Conservation (phyloP, 306 rosid species). For the Mucuna pruriens region DNA sequence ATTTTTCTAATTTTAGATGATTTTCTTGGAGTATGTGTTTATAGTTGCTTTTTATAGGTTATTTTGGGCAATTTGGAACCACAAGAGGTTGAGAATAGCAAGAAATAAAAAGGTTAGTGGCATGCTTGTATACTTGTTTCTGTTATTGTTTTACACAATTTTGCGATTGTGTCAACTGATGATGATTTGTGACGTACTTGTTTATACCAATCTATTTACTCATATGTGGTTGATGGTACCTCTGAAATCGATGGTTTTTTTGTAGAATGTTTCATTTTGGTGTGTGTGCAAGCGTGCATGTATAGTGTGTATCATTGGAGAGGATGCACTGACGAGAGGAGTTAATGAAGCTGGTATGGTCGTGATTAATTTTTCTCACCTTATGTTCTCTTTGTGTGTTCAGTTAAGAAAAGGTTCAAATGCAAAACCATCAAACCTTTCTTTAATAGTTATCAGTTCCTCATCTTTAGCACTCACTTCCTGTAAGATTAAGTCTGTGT, state of each 20-base stretch:
- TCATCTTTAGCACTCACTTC: neutral
- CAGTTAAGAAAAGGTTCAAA: neutral
- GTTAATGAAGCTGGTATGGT: neutral
- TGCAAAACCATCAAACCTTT: neutral
- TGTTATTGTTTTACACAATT: neutral
- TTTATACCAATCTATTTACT: neutral
- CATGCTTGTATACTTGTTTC: constrained; percentile 8
- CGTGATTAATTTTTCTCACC: neutral
- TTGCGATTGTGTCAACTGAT: neutral
- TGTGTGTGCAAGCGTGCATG: neutral
- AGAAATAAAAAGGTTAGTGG: constrained; percentile 69
- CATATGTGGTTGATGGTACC: neutral
- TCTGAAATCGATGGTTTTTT: neutral
- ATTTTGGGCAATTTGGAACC: constrained; percentile 76
- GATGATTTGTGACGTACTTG: constrained; percentile 13
- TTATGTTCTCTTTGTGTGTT: neutral
- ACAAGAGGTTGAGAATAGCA: constrained; percentile 69
- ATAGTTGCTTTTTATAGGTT: constrained; percentile 49
- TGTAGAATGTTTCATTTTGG: neutral
- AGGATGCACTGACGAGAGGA: neutral
- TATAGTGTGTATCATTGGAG: neutral
- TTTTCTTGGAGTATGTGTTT: constrained; percentile 3
- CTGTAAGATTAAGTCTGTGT: neutral
- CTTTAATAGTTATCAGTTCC: neutral
- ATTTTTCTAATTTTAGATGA: neutral